Conservation (phyloP, 1,284 basidiomycete species). For the Sphaerobolus stellatus region DNA sequence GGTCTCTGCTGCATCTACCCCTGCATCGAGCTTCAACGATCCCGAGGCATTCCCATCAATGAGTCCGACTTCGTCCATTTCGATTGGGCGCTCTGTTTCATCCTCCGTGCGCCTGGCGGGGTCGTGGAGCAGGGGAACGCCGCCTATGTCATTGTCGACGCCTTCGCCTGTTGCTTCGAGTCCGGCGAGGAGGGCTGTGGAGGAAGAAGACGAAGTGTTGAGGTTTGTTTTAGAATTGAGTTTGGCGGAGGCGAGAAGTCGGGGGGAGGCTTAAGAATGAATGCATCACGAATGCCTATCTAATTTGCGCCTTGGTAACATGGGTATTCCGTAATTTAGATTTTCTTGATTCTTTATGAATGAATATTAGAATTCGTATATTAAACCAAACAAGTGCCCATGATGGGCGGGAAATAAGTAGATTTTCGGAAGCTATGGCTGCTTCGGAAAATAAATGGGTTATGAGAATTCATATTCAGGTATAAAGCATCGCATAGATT, state of each 20-base stretch:
- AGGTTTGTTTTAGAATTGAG: constrained; percentile 30
- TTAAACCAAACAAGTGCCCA: no score
- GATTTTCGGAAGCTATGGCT: no score
- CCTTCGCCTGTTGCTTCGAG: background rate
- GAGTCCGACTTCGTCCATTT: constrained; percentile 7
- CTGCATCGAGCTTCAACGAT: background rate
- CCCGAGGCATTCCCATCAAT: constrained; percentile 12
- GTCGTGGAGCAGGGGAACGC: constrained; percentile 11
- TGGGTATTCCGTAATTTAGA: no score
- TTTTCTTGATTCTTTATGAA: no score
- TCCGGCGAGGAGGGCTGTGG: background rate
- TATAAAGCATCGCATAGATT: no score
- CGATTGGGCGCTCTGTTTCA: constrained; percentile 7
- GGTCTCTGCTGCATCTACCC: no score
- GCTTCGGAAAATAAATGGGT: no score
- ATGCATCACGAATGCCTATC: background rate
- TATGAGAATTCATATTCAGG: no score
- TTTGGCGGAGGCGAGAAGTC: constrained; percentile 29
- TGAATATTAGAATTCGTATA: no score
- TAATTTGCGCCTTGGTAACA: no score
- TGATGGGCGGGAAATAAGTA: no score
- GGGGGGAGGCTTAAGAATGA: constrained; percentile 3
- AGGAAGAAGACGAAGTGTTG: constrained; percentile 29
- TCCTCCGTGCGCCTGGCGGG: background rate
- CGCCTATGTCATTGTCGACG: constrained; percentile 4